Conservation (phyloP, 345 rosid species). For the Acer negundo region DNA sequence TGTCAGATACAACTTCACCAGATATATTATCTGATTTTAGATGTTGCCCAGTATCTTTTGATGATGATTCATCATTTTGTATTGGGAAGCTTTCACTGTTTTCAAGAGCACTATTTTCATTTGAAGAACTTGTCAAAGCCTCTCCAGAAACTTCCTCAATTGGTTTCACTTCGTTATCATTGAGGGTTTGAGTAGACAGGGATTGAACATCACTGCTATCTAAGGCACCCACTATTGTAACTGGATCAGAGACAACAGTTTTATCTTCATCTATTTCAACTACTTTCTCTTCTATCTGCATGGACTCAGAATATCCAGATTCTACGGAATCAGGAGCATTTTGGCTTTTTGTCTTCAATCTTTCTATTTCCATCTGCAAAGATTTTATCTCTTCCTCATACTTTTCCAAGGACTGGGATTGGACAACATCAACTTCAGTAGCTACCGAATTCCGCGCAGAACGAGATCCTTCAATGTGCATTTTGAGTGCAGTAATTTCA, state of each 20-base stretch:
- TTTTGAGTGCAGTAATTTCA: slow-evolving; percentile 89
- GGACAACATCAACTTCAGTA: slow-evolving; percentile 50
- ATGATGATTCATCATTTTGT: slow-evolving; percentile 43
- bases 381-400: slow-evolving; percentile 58
- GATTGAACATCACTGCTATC: slow-evolving; percentile 33
- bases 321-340: slow-evolving; percentile 34
- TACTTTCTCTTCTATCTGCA: slow-evolving; percentile 55
- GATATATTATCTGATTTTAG: slow-evolving; percentile 42
- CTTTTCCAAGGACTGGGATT: slow-evolving; percentile 53
- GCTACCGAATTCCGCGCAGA: slow-evolving; percentile 46
- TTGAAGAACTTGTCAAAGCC: slow-evolving; percentile 30
- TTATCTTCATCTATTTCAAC: slow-evolving; percentile 71
- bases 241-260: slow-evolving; percentile 44
- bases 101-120: slow-evolving; percentile 36
- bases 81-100: slow-evolving; percentile 36
- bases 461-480: slow-evolving; percentile 85
- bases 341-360: slow-evolving; percentile 37
- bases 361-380: slow-evolving; percentile 63
- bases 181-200: slow-evolving; percentile 24
- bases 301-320: slow-evolving; percentile 36
- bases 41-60: slow-evolving; percentile 39
- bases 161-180: slow-evolving; percentile 23
- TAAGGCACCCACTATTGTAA: slow-evolving; percentile 32
- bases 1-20: slow-evolving; percentile 46
- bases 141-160: slow-evolving; percentile 40